Conservation (phyloP, 495 filamentous ascomycete genomes). For the Tricharina praecox region DNA sequence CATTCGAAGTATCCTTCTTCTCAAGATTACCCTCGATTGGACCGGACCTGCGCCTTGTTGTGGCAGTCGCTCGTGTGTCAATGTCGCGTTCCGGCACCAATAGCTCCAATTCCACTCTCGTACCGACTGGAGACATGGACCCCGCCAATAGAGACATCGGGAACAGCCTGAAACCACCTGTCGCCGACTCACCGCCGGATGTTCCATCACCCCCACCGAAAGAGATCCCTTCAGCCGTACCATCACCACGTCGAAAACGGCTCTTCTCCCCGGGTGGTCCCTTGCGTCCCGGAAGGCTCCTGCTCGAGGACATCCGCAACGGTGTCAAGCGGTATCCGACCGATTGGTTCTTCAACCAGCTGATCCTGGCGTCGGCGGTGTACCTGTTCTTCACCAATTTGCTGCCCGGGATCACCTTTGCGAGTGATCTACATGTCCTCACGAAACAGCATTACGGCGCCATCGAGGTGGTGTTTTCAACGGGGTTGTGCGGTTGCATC, state of each 20-base stretch:
- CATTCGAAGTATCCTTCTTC: too few species aligned
- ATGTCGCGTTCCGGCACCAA: too few species aligned
- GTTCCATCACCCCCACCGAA: too few species aligned
- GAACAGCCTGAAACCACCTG: too few species aligned
- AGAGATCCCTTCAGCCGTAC: too few species aligned
- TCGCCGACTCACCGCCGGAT: too few species aligned
- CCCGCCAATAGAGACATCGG: background rate
- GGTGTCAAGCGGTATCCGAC: slow-evolving; percentile 38
- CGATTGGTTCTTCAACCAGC: slow-evolving; percentile 58
- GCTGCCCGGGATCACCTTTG: slow-evolving; percentile 57
- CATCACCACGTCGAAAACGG: background rate
- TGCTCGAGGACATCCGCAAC: slow-evolving; percentile 43
- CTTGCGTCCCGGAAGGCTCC: slow-evolving; percentile 43
- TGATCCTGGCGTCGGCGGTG: slow-evolving; percentile 52
- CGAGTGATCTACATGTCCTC: slow-evolving; percentile 48
- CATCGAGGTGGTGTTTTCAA: slow-evolving; percentile 56
- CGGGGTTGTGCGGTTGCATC: slow-evolving; percentile 48
- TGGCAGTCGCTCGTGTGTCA: too few species aligned
- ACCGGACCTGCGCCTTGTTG: too few species aligned
- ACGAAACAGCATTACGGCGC: slow-evolving; percentile 53
- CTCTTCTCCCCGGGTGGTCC: slow-evolving; percentile 10
- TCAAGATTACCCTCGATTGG: too few species aligned
- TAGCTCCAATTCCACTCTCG: too few species aligned
- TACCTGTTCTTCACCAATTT: slow-evolving; percentile 65
- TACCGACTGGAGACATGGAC: too few species aligned